Conservation (phyloP, 2,329 filamentous ascomycete species). For the Kalaharituber pfeilii region DNA sequence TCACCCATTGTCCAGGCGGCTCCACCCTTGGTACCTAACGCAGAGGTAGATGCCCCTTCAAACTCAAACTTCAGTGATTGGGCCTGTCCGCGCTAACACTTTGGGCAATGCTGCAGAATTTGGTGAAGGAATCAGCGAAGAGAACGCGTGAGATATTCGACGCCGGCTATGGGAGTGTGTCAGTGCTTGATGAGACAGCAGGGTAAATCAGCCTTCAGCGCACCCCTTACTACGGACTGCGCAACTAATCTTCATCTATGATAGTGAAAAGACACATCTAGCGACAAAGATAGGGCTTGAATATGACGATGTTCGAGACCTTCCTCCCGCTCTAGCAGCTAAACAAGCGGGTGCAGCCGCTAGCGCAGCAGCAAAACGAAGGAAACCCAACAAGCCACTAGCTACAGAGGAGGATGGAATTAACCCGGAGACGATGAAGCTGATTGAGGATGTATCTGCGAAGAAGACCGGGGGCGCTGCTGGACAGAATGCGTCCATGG, state of each 20-base stretch:
- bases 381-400: constrained; percentile 25
- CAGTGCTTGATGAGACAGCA: constrained; percentile 18
- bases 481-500: constrained; percentile 35
- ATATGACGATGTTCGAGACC: constrained; percentile 58
- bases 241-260: background rate
- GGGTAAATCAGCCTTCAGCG: constrained; percentile 14
- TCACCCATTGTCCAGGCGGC: background rate
- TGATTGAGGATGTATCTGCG: constrained; percentile 47
- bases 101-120: constrained; percentile 3
- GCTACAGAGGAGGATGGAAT: constrained; percentile 29
- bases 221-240: background rate
- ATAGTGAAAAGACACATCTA: constrained; percentile 30
- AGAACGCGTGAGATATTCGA: constrained; percentile 38
- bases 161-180: constrained; percentile 33
- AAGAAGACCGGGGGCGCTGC: constrained; percentile 24
- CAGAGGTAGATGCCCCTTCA: too few relatives aligned
- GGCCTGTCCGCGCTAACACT: background rate
- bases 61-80: too few relatives aligned
- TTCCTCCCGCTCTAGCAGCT: constrained; percentile 60
- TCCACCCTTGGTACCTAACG: background rate
- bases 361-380: constrained; percentile 27
- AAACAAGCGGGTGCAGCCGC: constrained; percentile 51
- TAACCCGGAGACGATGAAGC: constrained; percentile 40
- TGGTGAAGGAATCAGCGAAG: constrained; percentile 33
- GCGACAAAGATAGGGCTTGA: constrained; percentile 48